Conservation (phyloP, 1,284 basidiomycete species). For the Golubevia pallescens region DNA sequence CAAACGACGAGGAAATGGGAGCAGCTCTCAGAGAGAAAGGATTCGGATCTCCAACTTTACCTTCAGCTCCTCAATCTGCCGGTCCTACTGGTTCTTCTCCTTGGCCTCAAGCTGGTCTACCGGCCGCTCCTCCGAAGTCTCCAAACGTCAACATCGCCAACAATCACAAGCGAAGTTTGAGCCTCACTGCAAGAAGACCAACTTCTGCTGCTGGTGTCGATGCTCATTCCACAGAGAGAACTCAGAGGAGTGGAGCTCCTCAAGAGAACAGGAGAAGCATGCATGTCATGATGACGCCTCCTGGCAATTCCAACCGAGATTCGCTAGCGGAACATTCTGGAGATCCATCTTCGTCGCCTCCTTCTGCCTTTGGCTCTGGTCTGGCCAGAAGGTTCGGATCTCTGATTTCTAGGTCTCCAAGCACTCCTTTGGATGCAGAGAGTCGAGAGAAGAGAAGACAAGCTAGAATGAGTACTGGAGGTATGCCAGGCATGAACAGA, state of each 20-base stretch:
- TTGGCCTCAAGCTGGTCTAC: slow-evolving; percentile 14
- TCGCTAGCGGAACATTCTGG: neutral
- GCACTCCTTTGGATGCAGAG: slow-evolving; percentile 36
- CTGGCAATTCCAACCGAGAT: neutral
- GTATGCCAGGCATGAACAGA: slow-evolving; percentile 15
- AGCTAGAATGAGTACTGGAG: slow-evolving; percentile 44
- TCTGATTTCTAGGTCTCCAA: slow-evolving; percentile 42
- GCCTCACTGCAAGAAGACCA: slow-evolving; percentile 25
- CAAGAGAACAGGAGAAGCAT: slow-evolving; percentile 20
- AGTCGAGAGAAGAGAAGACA: slow-evolving; percentile 38
- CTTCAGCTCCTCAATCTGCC: neutral
- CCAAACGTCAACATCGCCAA: slow-evolving; percentile 10
- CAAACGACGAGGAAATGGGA: slow-evolving; percentile 56
- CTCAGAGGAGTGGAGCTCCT: slow-evolving; percentile 3
- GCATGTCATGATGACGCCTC: slow-evolving; percentile 13
- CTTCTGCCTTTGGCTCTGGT: slow-evolving; percentile 27
- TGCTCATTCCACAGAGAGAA: too few species aligned
- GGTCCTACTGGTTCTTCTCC: neutral
- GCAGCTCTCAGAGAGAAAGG: slow-evolving; percentile 24
- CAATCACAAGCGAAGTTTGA: slow-evolving; percentile 41
- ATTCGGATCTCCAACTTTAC: neutral
- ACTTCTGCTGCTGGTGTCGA: neutral
- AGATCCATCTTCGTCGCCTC: slow-evolving; percentile 6
- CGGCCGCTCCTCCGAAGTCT: neutral
- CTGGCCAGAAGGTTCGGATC: slow-evolving; percentile 49